phyloP scores from a whole-genome alignment of 2,329 filamentous ascomycete species.

The Phyllosticta citriasiana region DNA sequence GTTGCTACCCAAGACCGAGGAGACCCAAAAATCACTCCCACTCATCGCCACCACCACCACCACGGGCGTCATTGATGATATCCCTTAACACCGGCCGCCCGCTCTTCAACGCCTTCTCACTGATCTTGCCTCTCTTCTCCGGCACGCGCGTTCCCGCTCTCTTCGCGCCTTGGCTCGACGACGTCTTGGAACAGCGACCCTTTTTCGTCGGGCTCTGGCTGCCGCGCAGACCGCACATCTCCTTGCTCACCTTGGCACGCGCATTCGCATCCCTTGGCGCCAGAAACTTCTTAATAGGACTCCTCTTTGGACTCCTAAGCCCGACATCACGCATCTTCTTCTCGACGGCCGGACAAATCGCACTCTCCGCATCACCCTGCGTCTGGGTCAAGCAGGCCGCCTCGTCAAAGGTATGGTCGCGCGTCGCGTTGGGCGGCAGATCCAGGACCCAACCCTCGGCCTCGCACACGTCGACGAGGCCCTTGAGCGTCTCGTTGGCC shows the following conservation, averaged over 20 bases:
- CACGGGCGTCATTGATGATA: slow-evolving; percentile 57
- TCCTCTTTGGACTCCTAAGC: neutral
- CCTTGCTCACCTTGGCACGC: slow-evolving; percentile 10
- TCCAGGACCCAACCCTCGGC: slow-evolving; percentile 70
- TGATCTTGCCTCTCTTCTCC: slow-evolving; percentile 50
- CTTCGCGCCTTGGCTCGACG: slow-evolving; percentile 10
- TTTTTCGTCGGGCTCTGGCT: slow-evolving; percentile 13
- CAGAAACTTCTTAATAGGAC: slow-evolving; percentile 10
- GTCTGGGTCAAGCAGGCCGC: slow-evolving; percentile 25
- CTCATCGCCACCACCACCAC: neutral
- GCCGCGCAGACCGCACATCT: neutral
- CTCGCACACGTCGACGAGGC: slow-evolving; percentile 70
- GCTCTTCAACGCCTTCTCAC: slow-evolving; percentile 47
- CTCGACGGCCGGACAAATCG: no score
- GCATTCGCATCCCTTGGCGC: slow-evolving; percentile 10
- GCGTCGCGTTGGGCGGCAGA: slow-evolving; percentile 52
- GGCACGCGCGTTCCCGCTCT: slow-evolving; percentile 35
- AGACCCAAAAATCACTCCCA: neutral
- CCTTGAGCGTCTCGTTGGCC: slow-evolving; percentile 61
- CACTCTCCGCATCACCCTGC: slow-evolving; percentile 29
- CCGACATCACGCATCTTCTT: slow-evolving; percentile 11
- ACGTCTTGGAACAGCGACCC: neutral
- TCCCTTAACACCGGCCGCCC: slow-evolving; percentile 61
- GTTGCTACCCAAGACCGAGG: neutral
- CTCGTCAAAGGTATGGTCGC: slow-evolving; percentile 59